Percentiles rank a stretch among this genome's conserved stretches.
Conservation (phyloP, 2,329 filamentous ascomycete species). For the Neonectria magnoliae region DNA sequence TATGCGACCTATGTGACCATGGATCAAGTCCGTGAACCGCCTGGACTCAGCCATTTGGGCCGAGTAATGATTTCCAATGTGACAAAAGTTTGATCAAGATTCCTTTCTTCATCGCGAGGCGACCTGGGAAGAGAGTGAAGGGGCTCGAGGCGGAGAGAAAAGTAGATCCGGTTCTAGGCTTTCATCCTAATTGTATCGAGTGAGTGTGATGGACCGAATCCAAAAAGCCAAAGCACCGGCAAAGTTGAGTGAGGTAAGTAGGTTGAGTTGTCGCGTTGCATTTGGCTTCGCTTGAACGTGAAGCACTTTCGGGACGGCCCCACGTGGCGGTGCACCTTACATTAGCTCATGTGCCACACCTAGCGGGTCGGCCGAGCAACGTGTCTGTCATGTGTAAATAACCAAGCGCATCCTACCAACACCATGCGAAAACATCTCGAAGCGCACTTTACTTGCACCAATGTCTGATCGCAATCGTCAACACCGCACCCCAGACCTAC, state of each 20-base stretch:
- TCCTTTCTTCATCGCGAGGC: slow-evolving; percentile 49
- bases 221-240: slow-evolving; percentile 11
- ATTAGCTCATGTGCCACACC: slow-evolving; percentile 37
- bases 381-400: slow-evolving; percentile 35
- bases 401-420: slow-evolving; percentile 11
- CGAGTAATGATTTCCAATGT: slow-evolving; percentile 45
- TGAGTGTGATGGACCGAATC: neutral
- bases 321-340: slow-evolving; percentile 42
- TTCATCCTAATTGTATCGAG: slow-evolving; percentile 27
- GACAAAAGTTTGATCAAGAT: slow-evolving; percentile 37
- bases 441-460: neutral
- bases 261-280: slow-evolving; percentile 12
- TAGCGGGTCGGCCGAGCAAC: slow-evolving; percentile 46
- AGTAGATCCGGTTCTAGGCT: slow-evolving; percentile 24
- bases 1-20: slow-evolving; percentile 48
- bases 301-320: slow-evolving; percentile 35
- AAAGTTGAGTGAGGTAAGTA: slow-evolving; percentile 8
- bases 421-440: slow-evolving; percentile 1
- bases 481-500: too few species aligned
- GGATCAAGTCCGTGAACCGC: slow-evolving; percentile 45
- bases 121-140: slow-evolving; percentile 30
- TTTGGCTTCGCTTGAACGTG: slow-evolving; percentile 21
- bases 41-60: slow-evolving; percentile 52
- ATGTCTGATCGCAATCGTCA: neutral
- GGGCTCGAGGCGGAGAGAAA: slow-evolving; percentile 34